phyloP scores from a whole-genome alignment of 2,329 filamentous ascomycete species.

The Aspergillus floridensis region DNA sequence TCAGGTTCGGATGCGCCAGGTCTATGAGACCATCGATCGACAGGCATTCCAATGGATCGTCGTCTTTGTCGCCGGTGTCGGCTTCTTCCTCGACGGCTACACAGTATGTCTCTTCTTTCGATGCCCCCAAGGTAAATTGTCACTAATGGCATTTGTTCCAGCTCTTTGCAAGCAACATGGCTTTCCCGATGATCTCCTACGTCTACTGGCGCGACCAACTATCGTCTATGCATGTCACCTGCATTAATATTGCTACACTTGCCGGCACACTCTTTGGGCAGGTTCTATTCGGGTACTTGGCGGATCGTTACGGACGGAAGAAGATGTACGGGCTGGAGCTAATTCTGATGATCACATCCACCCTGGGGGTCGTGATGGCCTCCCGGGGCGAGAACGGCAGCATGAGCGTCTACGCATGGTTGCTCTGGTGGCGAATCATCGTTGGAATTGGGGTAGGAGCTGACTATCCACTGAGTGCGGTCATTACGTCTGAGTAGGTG shows the following conservation, averaged over 20 bases:
- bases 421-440: constrained; percentile 49
- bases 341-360: constrained; percentile 47
- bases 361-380: constrained; percentile 47
- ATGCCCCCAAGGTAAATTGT: background rate
- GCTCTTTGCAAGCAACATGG: constrained; percentile 52
- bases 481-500: constrained; percentile 65
- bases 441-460: constrained; percentile 60
- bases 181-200: constrained; percentile 49
- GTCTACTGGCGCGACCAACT: constrained; percentile 47
- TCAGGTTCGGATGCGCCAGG: constrained; percentile 43
- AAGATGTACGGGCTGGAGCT: constrained; percentile 53
- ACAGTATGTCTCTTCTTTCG: constrained; percentile 25
- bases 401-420: constrained; percentile 47
- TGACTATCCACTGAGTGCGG: constrained; percentile 65
- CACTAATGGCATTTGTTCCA: constrained; percentile 14
- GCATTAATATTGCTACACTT: constrained; percentile 49
- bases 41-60: constrained; percentile 45
- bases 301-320: constrained; percentile 49
- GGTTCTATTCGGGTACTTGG: constrained; percentile 47
- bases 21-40: constrained; percentile 46
- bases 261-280: constrained; percentile 49
- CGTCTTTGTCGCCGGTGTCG: constrained; percentile 48
- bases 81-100: constrained; percentile 51
- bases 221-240: constrained; percentile 35
- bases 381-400: constrained; percentile 43